A percentile compares a stretch with the other conserved stretches of the same genome.
These are phyloP conservation scores for Hansenula sp. DNA, from an alignment of 1,139 yeast species.

Conservation along the genomic window DNA sequence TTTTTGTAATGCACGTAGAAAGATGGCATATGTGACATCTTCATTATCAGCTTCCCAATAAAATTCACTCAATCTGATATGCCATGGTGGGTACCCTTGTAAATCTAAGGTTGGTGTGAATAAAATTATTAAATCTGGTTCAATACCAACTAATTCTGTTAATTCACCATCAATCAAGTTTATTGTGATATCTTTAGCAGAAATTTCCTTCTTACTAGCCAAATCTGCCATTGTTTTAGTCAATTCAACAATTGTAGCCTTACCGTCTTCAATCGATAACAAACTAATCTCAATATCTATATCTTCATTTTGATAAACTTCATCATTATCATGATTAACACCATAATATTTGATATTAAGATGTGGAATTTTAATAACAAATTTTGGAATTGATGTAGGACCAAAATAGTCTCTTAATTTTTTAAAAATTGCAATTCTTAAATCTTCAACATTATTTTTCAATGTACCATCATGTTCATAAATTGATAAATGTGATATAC, in stretches of 20 bases:
- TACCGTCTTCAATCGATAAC: slow-evolving; percentile 77
- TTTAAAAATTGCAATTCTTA: slow-evolving; percentile 54
- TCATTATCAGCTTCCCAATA: slow-evolving; percentile 87
- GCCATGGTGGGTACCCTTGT: slow-evolving; percentile 99
- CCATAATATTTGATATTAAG: slow-evolving; percentile 45
- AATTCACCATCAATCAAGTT: slow-evolving; percentile 73
- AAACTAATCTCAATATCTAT: slow-evolving; percentile 61
- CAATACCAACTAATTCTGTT: slow-evolving; percentile 72
- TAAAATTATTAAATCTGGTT: slow-evolving; percentile 82
- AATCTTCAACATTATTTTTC: slow-evolving; percentile 48
- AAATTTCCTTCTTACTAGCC: slow-evolving; percentile 57
- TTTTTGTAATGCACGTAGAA: slow-evolving; percentile 75
- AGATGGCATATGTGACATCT: slow-evolving; percentile 79
- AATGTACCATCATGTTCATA: slow-evolving; percentile 79
- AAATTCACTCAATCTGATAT: slow-evolving; percentile 81
- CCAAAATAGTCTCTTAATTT: slow-evolving; percentile 76
- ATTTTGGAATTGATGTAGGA: slow-evolving; percentile 58
- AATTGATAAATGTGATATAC: slow-evolving; percentile 64
- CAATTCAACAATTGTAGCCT: slow-evolving; percentile 82
- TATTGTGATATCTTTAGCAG: slow-evolving; percentile 65
- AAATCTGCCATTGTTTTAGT: slow-evolving; percentile 83
- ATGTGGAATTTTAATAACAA: slow-evolving; percentile 59
- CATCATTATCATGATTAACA: slow-evolving; percentile 30
- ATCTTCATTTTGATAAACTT: slow-evolving; percentile 21
- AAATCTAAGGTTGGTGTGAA: slow-evolving; percentile 86